phyloP scores from a whole-genome alignment of 2,329 filamentous ascomycete genomes.

The Raffaelea deltoideospora region DNA sequence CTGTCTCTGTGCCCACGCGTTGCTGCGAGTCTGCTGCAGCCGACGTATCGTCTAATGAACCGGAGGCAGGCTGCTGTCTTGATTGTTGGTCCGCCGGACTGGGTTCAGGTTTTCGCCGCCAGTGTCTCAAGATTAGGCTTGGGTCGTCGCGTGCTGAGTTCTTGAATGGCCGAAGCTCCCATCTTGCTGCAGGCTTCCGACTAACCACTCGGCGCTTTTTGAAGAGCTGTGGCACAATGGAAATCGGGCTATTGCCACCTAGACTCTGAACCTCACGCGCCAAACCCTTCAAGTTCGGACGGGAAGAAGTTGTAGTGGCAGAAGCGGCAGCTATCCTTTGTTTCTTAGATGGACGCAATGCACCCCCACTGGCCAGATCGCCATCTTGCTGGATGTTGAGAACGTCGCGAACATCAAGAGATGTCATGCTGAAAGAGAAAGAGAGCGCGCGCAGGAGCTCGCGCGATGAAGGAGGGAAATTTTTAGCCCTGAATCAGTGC shows the following conservation, averaged over 20 bases:
- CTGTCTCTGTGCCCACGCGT: constrained; percentile 8
- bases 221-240: constrained; percentile 48
- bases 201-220: constrained; percentile 42
- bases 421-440: constrained; percentile 49
- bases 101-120: constrained; percentile 46
- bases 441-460: too few relatives aligned
- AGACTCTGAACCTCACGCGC: constrained; percentile 52
- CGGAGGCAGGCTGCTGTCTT: constrained; percentile 1
- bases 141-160: constrained; percentile 64
- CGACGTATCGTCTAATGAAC: background rate
- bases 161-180: constrained; percentile 56
- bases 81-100: background rate
- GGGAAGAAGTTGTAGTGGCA: constrained; percentile 12
- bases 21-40: background rate
- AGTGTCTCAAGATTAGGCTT: constrained; percentile 58
- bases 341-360: constrained; percentile 53
- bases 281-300: constrained; percentile 41
- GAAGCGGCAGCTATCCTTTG: constrained; percentile 47
- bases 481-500: too few relatives aligned
- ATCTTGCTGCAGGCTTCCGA: constrained; percentile 41
- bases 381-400: constrained; percentile 60
- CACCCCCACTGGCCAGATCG: constrained; percentile 13
- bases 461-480: too few relatives aligned
- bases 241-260: constrained; percentile 50
- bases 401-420: constrained; percentile 75